Base-by-base conservation (phyloP, 306 rosid species). In the Neltuma alba region DNA sequence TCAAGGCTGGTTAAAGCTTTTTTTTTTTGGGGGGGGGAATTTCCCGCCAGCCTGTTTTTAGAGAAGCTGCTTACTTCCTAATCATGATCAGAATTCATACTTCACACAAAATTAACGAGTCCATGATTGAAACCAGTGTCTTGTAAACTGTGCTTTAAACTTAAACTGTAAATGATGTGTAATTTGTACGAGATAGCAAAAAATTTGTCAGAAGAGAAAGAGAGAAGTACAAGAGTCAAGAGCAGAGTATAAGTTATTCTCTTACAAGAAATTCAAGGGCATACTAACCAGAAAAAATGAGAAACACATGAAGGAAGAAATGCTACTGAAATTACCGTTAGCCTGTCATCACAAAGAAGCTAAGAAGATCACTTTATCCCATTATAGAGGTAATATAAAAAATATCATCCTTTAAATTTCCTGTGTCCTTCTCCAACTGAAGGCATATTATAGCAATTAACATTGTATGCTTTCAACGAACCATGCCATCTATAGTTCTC, bases 401-500 rank as follows among this genome's bases (percentile, higher is more conserved):
- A 76, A 60, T 20, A 13, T 68, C 20, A 48, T 58, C 14, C 1
- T 11, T 66, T n/a, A 10, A 70, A 70, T 42, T 47, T 48, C 30
- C 36, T 7, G 36, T 11, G 31, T 74, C 45, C 70, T 42, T 75
- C 13, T 37, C 34, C 60, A 66, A 63, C 37, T 70, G 52, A 25
- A 38, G 57, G 36, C 58, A 48, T 70, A 25, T 41, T 69, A 69
- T 48, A 18, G 16, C 42, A 52, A 28, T 68, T 55, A 54, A 65
- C 12, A 37, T 80, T 60, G 64, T 50, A 61, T 38, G 72, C 54
- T 23, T 52, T 61, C 61, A n/a, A 57, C 76, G 69, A 45, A 52
- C 61, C 57, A 31, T 64, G 74, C 73, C 64, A 58, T 55, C 63
- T 64, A 15, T 64, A 80, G 60, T 64, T 34, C 58, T 69, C 87